Evolutionary conservation across 1,284 basidiomycete species (phyloP).

Genomic region (Cyathus pygmaeus): DNA sequence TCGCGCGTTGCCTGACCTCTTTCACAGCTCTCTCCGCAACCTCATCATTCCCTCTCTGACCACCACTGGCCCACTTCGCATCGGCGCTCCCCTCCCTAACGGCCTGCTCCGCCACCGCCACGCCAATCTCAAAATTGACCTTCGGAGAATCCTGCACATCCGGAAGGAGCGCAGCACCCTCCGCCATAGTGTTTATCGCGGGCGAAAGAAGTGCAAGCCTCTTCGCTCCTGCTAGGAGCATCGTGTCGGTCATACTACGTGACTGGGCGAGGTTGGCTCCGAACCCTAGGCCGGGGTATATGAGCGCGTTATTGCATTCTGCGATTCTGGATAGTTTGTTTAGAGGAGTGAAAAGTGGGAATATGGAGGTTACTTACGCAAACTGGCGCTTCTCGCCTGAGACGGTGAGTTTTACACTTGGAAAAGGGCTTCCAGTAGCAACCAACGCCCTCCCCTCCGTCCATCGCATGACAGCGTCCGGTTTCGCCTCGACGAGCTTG

Average conservation of each 20-base stretch:
- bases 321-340: conserved; percentile 56
- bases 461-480: conserved; percentile 80
- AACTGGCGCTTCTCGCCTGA: conserved; percentile 69
- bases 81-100: conserved; percentile 75
- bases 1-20: conserved; percentile 57
- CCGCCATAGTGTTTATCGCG: conserved; percentile 55
- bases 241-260: conserved; percentile 71
- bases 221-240: conserved; percentile 82
- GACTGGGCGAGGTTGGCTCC: conserved; percentile 75
- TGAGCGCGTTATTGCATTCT: conserved; percentile 83
- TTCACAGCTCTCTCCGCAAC: conserved; percentile 57
- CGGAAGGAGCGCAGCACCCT: conserved; percentile 70
- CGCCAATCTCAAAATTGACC: conserved; percentile 81
- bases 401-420: conserved; percentile 69
- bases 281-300: conserved; percentile 84
- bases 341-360: background rate
- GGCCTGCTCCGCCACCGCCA: conserved; percentile 82
- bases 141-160: conserved; percentile 74
- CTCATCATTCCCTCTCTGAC: conserved; percentile 46
- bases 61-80: conserved; percentile 58
- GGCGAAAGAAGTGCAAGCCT: conserved; percentile 81
- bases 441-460: conserved; percentile 79
- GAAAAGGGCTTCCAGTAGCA: conserved; percentile 86
- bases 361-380: conserved; percentile 49
- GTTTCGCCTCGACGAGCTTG: conserved; percentile 78